Evolutionary conservation across 202 grass and related monocot genomes (phyloP).

Genomic region (Saccharum hybrid): DNA sequence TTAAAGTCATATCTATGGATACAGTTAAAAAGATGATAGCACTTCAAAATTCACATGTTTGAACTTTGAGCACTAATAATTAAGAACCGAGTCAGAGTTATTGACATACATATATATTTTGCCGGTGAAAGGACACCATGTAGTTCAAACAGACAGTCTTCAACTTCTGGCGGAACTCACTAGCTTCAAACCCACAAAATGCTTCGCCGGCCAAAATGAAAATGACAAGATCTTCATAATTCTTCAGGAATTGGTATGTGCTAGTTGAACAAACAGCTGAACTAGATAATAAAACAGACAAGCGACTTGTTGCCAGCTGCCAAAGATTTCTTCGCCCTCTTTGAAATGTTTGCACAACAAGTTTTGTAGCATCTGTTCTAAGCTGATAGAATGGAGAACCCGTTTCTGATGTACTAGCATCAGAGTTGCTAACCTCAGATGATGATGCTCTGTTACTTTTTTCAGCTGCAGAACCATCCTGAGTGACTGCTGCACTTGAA

Average conservation of each 20-base stretch:
- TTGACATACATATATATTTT: slow-evolving; percentile 94
- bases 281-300: slow-evolving; percentile 87
- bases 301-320: slow-evolving; percentile 94
- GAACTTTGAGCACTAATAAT: slow-evolving; percentile 15
- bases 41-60: slow-evolving; percentile 10
- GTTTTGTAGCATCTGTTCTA: slow-evolving; percentile 79
- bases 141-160: slow-evolving; percentile 91
- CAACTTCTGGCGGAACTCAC: slow-evolving; percentile 90
- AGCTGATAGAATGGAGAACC: slow-evolving; percentile 91
- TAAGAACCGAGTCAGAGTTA: slow-evolving; percentile 37
- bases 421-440: slow-evolving; percentile 51
- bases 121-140: slow-evolving; percentile 76
- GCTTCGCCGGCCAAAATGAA: slow-evolving; percentile 98
- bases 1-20: slow-evolving; percentile 34
- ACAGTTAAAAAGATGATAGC: slow-evolving; percentile 20
- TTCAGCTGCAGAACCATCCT: slow-evolving; percentile 49
- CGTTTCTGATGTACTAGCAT: slow-evolving; percentile 53
- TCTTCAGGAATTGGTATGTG: slow-evolving; percentile 96
- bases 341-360: slow-evolving; percentile 81
- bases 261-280: slow-evolving; percentile 90
- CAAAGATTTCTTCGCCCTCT: slow-evolving; percentile 97
- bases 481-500: slow-evolving; percentile 48
- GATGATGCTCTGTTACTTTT: slow-evolving; percentile 43
- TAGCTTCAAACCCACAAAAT: slow-evolving; percentile 93
- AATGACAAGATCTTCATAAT: slow-evolving; percentile 93